Percentiles rank a stretch among this genome's conserved stretches.
Evolutionary conservation across 2,329 filamentous ascomycete genomes (phyloP).

Genomic region (Colletotrichum brevisporum): DNA sequence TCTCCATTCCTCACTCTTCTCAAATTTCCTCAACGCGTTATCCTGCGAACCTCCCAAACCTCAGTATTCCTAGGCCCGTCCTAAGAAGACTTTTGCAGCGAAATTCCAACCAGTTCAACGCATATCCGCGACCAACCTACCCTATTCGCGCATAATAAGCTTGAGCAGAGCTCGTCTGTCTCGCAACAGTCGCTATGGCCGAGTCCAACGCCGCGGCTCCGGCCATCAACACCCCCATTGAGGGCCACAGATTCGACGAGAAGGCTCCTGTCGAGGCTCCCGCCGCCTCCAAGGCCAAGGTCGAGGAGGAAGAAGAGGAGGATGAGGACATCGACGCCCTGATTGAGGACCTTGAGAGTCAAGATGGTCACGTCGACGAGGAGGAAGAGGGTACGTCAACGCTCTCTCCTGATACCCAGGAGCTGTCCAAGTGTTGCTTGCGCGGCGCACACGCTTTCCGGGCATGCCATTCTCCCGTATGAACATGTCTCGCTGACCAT

Average conservation of each 20-base stretch:
- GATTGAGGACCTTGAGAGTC: constrained; percentile 88
- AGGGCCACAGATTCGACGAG: constrained; percentile 76
- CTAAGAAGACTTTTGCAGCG: constrained; percentile 36
- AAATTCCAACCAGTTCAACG: constrained; percentile 22
- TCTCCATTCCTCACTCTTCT: constrained; percentile 36
- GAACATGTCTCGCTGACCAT: constrained; percentile 18
- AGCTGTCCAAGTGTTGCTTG: not conserved
- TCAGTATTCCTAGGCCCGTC: constrained; percentile 41
- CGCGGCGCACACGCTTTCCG: not conserved
- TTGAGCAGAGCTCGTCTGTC: constrained; percentile 41
- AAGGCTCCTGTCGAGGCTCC: constrained; percentile 61
- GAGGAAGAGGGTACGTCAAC: constrained; percentile 68
- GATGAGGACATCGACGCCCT: constrained; percentile 89
- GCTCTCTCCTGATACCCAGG: not conserved
- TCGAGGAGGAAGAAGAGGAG: constrained; percentile 76
- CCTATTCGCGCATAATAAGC: constrained; percentile 35
- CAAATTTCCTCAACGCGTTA: constrained; percentile 38
- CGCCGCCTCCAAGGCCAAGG: constrained; percentile 56
- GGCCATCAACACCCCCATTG: constrained; percentile 75
- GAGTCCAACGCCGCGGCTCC: constrained; percentile 68
- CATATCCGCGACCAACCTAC: constrained; percentile 30
- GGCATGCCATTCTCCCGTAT: too few species aligned
- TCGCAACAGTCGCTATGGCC: constrained; percentile 61
- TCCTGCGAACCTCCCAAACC: constrained; percentile 29
- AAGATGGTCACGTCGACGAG: constrained; percentile 79